Conservation (phyloP, 768 basidiomycete species). For the Leccinum sublutescens region DNA sequence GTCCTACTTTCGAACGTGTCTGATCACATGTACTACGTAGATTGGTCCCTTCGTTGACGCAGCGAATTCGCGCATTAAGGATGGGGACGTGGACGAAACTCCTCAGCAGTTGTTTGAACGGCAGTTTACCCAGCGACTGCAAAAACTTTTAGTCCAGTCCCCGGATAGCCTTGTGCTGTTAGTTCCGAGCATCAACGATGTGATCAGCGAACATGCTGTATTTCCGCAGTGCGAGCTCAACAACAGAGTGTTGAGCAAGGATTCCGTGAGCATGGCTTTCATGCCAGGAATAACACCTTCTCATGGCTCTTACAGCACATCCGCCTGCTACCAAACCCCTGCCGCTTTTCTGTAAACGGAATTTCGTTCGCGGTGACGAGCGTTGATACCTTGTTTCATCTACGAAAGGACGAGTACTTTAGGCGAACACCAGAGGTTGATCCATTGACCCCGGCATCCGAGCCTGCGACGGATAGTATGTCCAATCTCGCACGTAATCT, state of each 20-base stretch:
- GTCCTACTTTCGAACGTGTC: neutral
- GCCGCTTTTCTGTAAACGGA: conserved; percentile 81
- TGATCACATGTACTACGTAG: conserved; percentile 39
- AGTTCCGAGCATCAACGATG: conserved; percentile 80
- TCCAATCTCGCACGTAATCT: conserved; percentile 75
- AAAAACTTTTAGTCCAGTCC: conserved; percentile 51
- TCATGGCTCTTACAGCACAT: conserved; percentile 55
- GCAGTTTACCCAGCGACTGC: conserved; percentile 58
- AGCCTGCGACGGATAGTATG: conserved; percentile 68
- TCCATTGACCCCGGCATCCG: conserved; percentile 42
- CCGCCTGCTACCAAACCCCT: conserved; percentile 82
- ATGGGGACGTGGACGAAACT: conserved; percentile 67
- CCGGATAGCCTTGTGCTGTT: conserved; percentile 74
- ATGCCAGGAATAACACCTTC: neutral
- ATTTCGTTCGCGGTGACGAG: conserved; percentile 78
- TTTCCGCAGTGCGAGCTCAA: conserved; percentile 78
- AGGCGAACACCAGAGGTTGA: conserved; percentile 65
- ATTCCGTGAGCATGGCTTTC: conserved; percentile 46
- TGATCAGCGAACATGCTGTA: conserved; percentile 74
- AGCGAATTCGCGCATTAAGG: conserved; percentile 67
- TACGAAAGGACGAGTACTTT: conserved; percentile 79
- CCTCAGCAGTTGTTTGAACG: conserved; percentile 67
- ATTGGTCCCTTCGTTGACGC: conserved; percentile 90
- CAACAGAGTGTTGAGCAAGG: conserved; percentile 38
- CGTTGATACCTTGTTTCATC: conserved; percentile 86